phyloP scores from a whole-genome alignment of 306 rosid genomes.

The Cicer cuneatum region DNA sequence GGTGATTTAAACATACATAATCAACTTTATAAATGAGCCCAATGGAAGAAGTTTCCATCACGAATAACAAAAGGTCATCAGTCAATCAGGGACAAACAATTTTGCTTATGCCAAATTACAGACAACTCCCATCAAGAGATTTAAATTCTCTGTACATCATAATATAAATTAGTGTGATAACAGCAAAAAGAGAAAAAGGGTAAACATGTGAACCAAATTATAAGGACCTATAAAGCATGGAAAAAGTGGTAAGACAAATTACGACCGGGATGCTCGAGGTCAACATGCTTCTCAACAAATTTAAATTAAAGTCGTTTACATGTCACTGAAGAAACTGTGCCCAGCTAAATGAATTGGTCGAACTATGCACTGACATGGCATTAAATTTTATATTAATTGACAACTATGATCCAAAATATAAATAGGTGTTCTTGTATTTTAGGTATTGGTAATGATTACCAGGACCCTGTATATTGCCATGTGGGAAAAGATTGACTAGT shows the following conservation, averaged over 20 bases:
- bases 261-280: not conserved
- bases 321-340: not conserved
- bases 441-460: not conserved
- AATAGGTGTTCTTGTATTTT: conserved; percentile 9
- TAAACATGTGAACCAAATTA: conserved; percentile 2
- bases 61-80: conserved; percentile 29
- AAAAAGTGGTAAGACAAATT: not conserved
- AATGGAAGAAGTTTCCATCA: conserved; percentile 7
- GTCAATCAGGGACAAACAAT: not conserved
- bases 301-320: not conserved
- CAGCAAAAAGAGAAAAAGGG: not conserved
- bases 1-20: conserved; percentile 3
- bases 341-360: not conserved
- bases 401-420: not conserved
- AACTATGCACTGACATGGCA: conserved; percentile 11
- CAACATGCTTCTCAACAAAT: not conserved
- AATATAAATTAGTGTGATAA: not conserved
- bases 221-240: not conserved
- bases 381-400: not conserved
- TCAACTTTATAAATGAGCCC: not conserved
- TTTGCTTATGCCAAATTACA: not conserved
- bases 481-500: no score
- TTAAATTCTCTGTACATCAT: not conserved
- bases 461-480: not conserved
- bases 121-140: conserved; percentile 5